These are phyloP conservation scores for Chenopodium album DNA, from an alignment of 148 eudicot species.

Conservation along the genomic window DNA sequence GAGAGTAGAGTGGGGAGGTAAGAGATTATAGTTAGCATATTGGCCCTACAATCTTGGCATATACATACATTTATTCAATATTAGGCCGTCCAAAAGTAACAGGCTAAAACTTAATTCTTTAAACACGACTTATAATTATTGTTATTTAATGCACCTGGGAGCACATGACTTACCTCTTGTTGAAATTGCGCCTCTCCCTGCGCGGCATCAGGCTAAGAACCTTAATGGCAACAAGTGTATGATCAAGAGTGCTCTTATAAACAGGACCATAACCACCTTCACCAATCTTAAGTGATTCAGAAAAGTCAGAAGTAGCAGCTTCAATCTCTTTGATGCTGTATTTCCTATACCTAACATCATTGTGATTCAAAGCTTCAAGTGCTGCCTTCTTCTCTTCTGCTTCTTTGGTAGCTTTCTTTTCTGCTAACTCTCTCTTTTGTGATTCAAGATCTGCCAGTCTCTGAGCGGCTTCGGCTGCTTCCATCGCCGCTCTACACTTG, in stretches of 20 bases:
- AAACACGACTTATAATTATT: too few relatives aligned
- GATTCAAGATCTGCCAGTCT: constrained; percentile 66
- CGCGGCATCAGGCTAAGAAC: constrained; percentile 71
- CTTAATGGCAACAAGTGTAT: constrained; percentile 70
- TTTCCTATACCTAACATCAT: constrained; percentile 54
- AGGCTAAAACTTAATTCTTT: background rate
- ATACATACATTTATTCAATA: background rate
- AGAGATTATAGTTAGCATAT: too few relatives aligned
- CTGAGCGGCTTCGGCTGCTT: constrained; percentile 79
- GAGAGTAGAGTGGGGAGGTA: too few relatives aligned
- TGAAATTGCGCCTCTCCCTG: constrained; percentile 83
- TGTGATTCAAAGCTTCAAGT: constrained; percentile 25
- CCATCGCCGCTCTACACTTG: constrained; percentile 61
- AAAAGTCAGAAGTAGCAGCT: constrained; percentile 54
- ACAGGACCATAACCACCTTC: constrained; percentile 95
- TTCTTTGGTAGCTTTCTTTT: constrained; percentile 47
- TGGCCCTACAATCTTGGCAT: too few relatives aligned
- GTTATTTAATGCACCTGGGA: too few relatives aligned
- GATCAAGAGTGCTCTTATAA: constrained; percentile 59
- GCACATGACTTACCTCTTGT: constrained; percentile 46
- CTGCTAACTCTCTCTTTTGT: constrained; percentile 48
- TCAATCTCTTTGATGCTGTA: constrained; percentile 69
- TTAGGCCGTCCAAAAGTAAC: background rate
- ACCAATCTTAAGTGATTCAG: constrained; percentile 58
- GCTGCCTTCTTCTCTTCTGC: constrained; percentile 45